Evolutionary conservation across 1,139 yeast species (phyloP), one percentile per base, ranked within the genome.

Genomic region (Maudiozyma humilis): DNA sequence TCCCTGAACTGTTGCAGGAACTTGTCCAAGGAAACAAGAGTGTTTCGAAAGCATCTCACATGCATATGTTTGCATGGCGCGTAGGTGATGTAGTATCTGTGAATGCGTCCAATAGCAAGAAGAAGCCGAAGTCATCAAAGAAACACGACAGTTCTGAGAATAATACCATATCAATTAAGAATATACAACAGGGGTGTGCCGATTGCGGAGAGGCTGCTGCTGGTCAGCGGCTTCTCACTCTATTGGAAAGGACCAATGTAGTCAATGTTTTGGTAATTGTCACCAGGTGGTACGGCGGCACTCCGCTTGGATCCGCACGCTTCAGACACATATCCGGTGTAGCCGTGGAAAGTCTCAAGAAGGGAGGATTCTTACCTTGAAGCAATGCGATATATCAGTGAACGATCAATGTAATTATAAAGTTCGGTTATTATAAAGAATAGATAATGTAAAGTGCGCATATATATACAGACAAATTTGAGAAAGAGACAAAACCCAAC

Each of bases 221-320:
- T 0, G 89, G 88, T 0, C 57, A 66, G 14, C 63, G 79, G 44
- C 51, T 82, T 14, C 56, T 79, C 43, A 73, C 75, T 10, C 60
- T 78, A 3, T 50, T 82, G 25, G 75, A 72, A 31, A 61, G 75
- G 30, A 59, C 71, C 15, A 63, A 72, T 34, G 44, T 76, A n/a
- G 61, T 68, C 10, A 78, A 80, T 54, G 71, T 78, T 0, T 53
- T 82, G 16, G 72, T 81, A 0, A 75, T 81, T 14, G 88, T 79
- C 1, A 75, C 82, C 0, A 57, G 91, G 47, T 82, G 89, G 89
- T 80, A 79, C 56, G 86, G 85, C 2, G 88, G 89, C 0, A 70
- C 69, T 0, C 81, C 82, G 1, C 53, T 82, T 36, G 89, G 91
- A 0, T 69, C 82, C 4, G 70, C 75, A 33, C 62, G 91, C 45